These are phyloP conservation scores for Pythium aquatile DNA, from an alignment of 352 stramenopile genomes.

Conservation along the genomic window DNA sequence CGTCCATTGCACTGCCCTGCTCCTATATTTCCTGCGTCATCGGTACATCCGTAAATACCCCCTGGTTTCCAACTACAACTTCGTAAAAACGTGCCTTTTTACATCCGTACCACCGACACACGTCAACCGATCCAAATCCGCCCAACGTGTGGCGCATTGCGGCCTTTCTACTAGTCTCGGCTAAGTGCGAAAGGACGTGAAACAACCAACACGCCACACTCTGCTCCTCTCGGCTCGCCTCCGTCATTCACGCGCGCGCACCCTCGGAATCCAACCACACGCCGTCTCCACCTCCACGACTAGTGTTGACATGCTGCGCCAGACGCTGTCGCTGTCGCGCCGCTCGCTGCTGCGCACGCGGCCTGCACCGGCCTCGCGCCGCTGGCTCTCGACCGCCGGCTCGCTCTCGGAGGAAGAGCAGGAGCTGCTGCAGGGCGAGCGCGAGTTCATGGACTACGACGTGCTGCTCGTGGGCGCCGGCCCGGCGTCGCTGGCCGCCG, in stretches of 20 bases:
- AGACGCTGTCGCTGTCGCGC: constrained; percentile 24
- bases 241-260: neutral
- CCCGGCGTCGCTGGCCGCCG: constrained; percentile 92
- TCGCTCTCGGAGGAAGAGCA: constrained; percentile 57
- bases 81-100: constrained; percentile 24
- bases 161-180: neutral
- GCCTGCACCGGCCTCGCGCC: constrained; percentile 15
- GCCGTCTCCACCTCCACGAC: neutral
- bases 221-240: neutral
- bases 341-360: constrained; percentile 14
- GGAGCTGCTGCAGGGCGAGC: constrained; percentile 66
- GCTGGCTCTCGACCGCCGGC: constrained; percentile 29
- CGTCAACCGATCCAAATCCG: constrained; percentile 21
- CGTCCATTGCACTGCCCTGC: no score
- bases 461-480: constrained; percentile 94
- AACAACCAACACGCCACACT: constrained; percentile 1
- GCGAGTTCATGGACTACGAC: constrained; percentile 98
- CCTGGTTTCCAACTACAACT: constrained; percentile 19
- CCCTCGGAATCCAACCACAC: constrained; percentile 7
- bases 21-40: neutral
- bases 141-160: constrained; percentile 1
- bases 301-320: constrained; percentile 23
- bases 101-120: constrained; percentile 11
- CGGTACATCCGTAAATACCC: neutral
- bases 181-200: constrained; percentile 2